Evolutionary conservation across 306 rosid genomes (phyloP).

Genomic region (Purshia tridentata): DNA sequence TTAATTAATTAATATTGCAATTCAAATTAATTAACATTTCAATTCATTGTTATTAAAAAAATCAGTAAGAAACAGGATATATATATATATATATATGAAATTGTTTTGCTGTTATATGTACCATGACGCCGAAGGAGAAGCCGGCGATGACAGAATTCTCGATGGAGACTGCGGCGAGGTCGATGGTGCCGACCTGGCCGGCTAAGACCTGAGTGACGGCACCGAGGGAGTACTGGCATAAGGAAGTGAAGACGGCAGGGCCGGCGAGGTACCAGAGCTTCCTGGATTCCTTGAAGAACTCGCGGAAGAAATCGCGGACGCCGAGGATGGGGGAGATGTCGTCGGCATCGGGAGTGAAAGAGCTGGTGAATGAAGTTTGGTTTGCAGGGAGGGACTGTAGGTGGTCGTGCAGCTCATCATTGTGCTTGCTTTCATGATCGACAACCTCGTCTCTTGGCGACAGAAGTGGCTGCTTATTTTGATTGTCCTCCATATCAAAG

Average conservation of each 20-base stretch:
- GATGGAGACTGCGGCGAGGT: slow-evolving; percentile 80
- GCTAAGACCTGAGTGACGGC: slow-evolving; percentile 80
- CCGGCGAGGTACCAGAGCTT: slow-evolving; percentile 93
- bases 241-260: slow-evolving; percentile 80
- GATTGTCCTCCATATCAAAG: slow-evolving; percentile 22
- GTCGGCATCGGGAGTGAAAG: slow-evolving; percentile 45
- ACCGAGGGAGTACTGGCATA: slow-evolving; percentile 87
- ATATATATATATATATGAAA: too few species aligned
- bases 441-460: neutral
- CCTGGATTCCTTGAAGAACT: slow-evolving; percentile 54
- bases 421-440: neutral
- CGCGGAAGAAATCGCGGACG: slow-evolving; percentile 37
- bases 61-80: too few species aligned
- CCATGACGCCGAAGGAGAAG: slow-evolving; percentile 77
- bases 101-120: slow-evolving; percentile 3
- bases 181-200: slow-evolving; percentile 71
- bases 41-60: too few species aligned
- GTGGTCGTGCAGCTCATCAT: neutral
- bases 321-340: slow-evolving; percentile 62
- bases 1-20: too few species aligned
- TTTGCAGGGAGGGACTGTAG: slow-evolving; percentile 27
- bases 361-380: slow-evolving; percentile 9
- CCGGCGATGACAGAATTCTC: slow-evolving; percentile 96
- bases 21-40: too few species aligned
- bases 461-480: slow-evolving; percentile 31